Evolutionary conservation across 257 asterid species (phyloP).

Genomic region (Nicotiana undulata): DNA sequence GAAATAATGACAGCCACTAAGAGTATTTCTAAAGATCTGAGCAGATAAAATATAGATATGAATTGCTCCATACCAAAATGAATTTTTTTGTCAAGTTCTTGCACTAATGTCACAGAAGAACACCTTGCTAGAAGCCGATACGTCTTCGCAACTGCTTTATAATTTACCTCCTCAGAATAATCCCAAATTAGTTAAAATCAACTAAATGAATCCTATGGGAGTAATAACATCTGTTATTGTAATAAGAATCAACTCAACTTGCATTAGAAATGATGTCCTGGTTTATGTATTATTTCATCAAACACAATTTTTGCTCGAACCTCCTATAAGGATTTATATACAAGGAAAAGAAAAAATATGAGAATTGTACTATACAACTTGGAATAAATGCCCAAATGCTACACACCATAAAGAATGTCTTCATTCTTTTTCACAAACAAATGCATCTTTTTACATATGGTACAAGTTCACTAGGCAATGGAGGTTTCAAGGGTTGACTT

Average conservation of each 20-base stretch:
- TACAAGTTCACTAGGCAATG: conserved; percentile 15
- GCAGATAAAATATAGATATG: too few species aligned
- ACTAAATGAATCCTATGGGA: not conserved
- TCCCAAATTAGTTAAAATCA: not conserved
- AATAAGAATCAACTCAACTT: not conserved
- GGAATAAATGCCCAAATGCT: not conserved
- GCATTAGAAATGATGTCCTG: not conserved
- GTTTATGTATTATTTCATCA: not conserved
- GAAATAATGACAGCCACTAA: too few species aligned
- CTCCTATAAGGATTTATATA: not conserved
- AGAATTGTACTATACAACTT: not conserved
- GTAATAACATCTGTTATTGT: not conserved
- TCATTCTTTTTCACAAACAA: not conserved
- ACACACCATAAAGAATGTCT: not conserved
- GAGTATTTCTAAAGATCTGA: too few species aligned
- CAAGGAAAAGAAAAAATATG: not conserved
- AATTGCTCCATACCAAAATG: too few species aligned
- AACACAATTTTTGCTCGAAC: not conserved
- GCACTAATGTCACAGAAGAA: not conserved
- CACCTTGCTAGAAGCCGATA: not conserved
- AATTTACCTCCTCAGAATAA: not conserved
- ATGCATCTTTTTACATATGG: not conserved
- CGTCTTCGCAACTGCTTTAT: not conserved
- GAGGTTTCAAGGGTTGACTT: conserved; percentile 57
- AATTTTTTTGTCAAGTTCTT: too few species aligned